Evolutionary conservation across 768 basidiomycete genomes (phyloP), one percentile per base, ranked within the genome.

Genomic region (Lepiota brunneoincarnata): DNA sequence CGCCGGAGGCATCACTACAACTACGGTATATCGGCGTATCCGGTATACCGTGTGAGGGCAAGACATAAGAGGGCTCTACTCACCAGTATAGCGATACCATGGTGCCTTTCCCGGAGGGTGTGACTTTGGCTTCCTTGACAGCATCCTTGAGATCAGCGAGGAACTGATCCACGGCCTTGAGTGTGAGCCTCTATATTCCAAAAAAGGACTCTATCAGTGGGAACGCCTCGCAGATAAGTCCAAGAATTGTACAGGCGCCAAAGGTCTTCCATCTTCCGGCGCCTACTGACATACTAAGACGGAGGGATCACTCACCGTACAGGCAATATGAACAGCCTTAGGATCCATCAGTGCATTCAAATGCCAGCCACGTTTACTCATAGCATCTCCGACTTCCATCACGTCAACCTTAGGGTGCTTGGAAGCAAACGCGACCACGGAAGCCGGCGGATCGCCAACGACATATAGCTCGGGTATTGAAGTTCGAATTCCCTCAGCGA

Each of bases 1-100:
- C n/a, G n/a, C n/a, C 42, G 42, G 17, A 51, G 15, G 9, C 9
- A 24, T 10, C 20, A 23, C 9, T 24, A 10, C 15, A 9, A 9
- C 9, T 38, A 37, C 20, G 34, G 35, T 36, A 50, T 6, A n/a
- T 26, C 28, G 21, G 20, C 6, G 18, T 4, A 31, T 31, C 31
- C 31, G 31, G 31, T 9, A 9, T 10, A 9, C 31, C 31, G 31
- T 31, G 31, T 10, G 11, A 17, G 10, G 35, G 1, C 4, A 38
- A 15, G 14, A 4, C n/a, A n/a, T n/a, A n/a, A 47, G 38, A n/a
- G 14, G 7, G 34, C 23, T 49, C 42, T 37, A 73, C 83, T 51
- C 55, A 94, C 94, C 94, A 64, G n/a, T 97, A 98, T 11, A 98
- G 66, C 12, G 87, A 79, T 3, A 97, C 93, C 93, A 98, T 95